These are phyloP conservation scores for Diaporthe ilicicola DNA, from an alignment of 2,329 filamentous ascomycete species.

Conservation along the genomic window DNA sequence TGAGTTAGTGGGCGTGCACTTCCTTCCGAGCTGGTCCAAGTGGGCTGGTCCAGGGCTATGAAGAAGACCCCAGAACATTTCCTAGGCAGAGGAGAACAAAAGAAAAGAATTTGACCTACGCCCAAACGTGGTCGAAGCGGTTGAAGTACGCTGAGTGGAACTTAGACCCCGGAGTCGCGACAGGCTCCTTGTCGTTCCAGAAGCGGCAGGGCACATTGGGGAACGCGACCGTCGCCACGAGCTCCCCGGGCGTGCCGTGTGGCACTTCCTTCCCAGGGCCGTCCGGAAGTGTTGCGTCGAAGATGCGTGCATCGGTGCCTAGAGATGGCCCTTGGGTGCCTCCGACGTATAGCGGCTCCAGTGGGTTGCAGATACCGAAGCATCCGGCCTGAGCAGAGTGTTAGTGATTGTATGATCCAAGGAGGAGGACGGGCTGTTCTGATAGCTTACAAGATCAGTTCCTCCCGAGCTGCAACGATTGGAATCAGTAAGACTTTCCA, in stretches of 20 bases:
- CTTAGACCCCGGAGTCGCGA: conserved; percentile 58
- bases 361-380: conserved; percentile 71
- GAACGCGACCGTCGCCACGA: conserved; percentile 75
- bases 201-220: conserved; percentile 78
- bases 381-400: conserved; percentile 58
- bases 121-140: conserved; percentile 76
- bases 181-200: conserved; percentile 60
- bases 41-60: not conserved
- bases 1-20: not conserved
- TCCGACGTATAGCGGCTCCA: conserved; percentile 71
- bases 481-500: not conserved
- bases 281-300: conserved; percentile 67
- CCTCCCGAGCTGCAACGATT: conserved; percentile 57
- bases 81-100: not conserved
- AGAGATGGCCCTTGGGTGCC: conserved; percentile 60
- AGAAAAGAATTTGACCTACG: conserved; percentile 64
- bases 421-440: not conserved
- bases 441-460: conserved; percentile 72
- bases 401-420: not conserved
- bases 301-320: conserved; percentile 63
- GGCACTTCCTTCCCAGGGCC: conserved; percentile 54
- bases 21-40: not conserved
- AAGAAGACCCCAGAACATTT: not conserved
- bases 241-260: conserved; percentile 74
- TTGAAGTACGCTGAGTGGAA: conserved; percentile 70